Percentiles rank a stretch among this genome's conserved stretches.
Conservation (phyloP, 2,329 filamentous ascomycete genomes). For the Fusarium xyrophilum region DNA sequence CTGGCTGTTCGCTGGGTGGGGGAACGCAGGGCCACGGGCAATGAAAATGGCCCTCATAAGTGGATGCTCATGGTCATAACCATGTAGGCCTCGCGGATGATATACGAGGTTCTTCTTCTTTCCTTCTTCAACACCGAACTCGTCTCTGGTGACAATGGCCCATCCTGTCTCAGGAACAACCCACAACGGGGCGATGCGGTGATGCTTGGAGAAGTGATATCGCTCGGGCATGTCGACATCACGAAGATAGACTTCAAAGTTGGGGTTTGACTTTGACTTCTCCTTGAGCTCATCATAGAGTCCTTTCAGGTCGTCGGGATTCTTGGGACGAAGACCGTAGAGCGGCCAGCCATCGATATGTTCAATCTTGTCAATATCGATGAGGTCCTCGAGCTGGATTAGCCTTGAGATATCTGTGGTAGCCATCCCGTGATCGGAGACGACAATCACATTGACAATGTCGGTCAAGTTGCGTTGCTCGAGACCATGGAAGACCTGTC, state of each 20-base stretch:
- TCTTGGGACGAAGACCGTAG: constrained; percentile 83
- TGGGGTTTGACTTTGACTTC: constrained; percentile 66
- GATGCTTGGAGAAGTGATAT: constrained; percentile 89
- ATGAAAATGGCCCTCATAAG: constrained; percentile 97
- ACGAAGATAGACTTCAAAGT: constrained; percentile 85
- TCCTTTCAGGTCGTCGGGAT: constrained; percentile 66
- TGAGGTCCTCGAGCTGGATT: constrained; percentile 87
- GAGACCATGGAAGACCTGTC: constrained; percentile 75
- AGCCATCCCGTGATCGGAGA: constrained; percentile 98
- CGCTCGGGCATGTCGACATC: constrained; percentile 88
- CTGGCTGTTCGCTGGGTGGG: constrained; percentile 80
- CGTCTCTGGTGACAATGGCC: constrained; percentile 82
- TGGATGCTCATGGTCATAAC: constrained; percentile 93
- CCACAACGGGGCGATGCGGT: constrained; percentile 93
- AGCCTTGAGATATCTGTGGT: constrained; percentile 82
- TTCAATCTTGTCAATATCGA: constrained; percentile 78
- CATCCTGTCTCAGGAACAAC: constrained; percentile 91
- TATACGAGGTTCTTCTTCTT: constrained; percentile 72
- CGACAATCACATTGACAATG: constrained; percentile 93
- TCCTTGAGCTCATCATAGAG: constrained; percentile 69
- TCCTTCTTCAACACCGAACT: constrained; percentile 75
- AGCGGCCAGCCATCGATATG: constrained; percentile 95
- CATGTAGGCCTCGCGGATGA: constrained; percentile 84
- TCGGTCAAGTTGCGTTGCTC: constrained; percentile 82
- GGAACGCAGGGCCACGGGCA: constrained; percentile 89